Evolutionary conservation across 306 rosid genomes (phyloP), one percentile per base, ranked within the genome.

Genomic region (Begonia loranthoides): DNA sequence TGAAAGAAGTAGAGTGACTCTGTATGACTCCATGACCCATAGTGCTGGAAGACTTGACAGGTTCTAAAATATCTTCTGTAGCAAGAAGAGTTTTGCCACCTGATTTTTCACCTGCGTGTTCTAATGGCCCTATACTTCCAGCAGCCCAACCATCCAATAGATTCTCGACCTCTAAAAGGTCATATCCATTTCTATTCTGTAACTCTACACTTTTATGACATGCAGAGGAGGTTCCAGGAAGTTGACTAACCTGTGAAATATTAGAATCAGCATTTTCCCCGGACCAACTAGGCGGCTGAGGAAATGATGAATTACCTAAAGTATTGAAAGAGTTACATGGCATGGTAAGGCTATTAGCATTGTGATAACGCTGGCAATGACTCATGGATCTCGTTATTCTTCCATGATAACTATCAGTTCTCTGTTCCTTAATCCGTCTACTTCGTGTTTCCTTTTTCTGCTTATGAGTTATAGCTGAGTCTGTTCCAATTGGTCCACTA

Each of bases 341-440:
- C 34, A 24, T 24, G 34, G 34, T 1, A 24, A 24, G 34, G 4
- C 34, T 24, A 24, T 24, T 24, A 24, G 34, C 34, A 24, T 6
- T 3, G 34, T 24, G 6, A 24, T 24, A 39, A 17, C 15, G 61
- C 58, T 39, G 44, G 63, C 57, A 41, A 41, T 73, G 62, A 71
- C 55, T 68, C 58, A 61, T 61, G 63, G 78, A 66, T 57, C 73
- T 64, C 34, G 66, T 65, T 58, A 63, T 62, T 56, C 63, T 66
- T 62, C 72, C 49, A 39, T 13, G 65, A 58, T 17, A 52, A 24
- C 2, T 24, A 24, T 24, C 34, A 34, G 10, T 55, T 53, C 50
- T 71, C 43, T 57, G 49, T 66, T 58, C 71, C 62, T 45, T 58
- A 53, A 51, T 80, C 64, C 50, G 59, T 52, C 41, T 61, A 24